phyloP scores from a whole-genome alignment of 2,329 filamentous ascomycete genomes.

The Bisporella sp. region DNA sequence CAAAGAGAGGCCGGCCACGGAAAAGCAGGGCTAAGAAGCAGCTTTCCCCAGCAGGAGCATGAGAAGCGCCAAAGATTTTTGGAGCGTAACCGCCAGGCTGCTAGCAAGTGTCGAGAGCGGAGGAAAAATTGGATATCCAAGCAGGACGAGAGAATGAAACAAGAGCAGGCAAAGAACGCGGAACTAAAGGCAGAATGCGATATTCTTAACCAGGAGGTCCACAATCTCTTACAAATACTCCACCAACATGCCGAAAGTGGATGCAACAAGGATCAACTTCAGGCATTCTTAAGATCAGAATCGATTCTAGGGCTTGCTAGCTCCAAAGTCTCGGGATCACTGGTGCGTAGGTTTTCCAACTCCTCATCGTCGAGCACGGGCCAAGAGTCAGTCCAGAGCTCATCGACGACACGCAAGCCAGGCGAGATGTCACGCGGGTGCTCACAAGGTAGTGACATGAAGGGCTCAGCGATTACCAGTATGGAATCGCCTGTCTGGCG shows the following conservation, averaged over 20 bases:
- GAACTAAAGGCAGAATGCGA: not conserved
- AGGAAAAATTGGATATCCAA: slow-evolving; percentile 38
- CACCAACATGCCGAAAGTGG: not conserved
- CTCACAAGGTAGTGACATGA: not conserved
- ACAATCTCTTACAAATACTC: not conserved
- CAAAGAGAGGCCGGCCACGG: not conserved
- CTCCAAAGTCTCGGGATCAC: not conserved
- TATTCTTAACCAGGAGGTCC: not conserved
- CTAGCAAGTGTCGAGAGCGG: slow-evolving; percentile 68
- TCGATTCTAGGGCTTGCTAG: not conserved
- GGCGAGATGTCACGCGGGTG: not conserved
- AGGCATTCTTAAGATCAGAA: not conserved
- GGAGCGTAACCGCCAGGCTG: slow-evolving; percentile 65
- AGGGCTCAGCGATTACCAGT: not conserved
- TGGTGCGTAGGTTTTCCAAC: not conserved
- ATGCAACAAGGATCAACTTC: not conserved
- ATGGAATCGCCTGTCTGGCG: not conserved
- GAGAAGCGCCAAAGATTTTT: slow-evolving; percentile 36
- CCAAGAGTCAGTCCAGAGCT: not conserved
- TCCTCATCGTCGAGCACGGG: not conserved
- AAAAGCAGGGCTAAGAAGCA: slow-evolving; percentile 5
- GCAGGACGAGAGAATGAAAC: not conserved
- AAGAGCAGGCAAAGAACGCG: not conserved
- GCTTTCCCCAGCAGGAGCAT: slow-evolving; percentile 1
- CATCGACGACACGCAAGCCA: not conserved